Conservation (phyloP, 2,329 filamentous ascomycete species). For the Xylaria digitata region DNA sequence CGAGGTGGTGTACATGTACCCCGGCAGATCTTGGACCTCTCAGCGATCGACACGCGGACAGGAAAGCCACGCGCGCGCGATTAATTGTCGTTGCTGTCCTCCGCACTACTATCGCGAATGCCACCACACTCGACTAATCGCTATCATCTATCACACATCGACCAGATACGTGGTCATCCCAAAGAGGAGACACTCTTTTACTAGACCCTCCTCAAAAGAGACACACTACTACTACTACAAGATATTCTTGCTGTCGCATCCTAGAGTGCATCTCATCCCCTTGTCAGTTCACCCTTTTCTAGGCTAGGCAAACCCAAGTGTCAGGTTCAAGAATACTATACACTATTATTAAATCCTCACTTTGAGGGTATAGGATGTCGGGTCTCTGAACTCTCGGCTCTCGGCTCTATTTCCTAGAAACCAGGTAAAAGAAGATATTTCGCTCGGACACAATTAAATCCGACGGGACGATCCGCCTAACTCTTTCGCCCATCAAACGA, state of each 20-base stretch:
- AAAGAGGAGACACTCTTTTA: conserved; percentile 12
- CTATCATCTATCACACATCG: conserved; percentile 19
- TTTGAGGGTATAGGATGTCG: neutral
- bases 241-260: conserved; percentile 3
- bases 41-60: conserved; percentile 50
- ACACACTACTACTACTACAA: neutral
- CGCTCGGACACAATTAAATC: conserved; percentile 4
- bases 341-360: neutral
- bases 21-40: conserved; percentile 49
- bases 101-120: conserved; percentile 16
- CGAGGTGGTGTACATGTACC: conserved; percentile 23
- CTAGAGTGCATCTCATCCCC: neutral
- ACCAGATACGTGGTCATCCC: conserved; percentile 29
- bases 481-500: neutral
- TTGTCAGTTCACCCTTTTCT: neutral
- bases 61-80: conserved; percentile 40
- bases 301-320: too few species aligned
- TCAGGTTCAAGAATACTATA: neutral
- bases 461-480: conserved; percentile 16
- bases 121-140: conserved; percentile 20
- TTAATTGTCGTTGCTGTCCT: conserved; percentile 21
- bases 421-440: neutral
- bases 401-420: neutral
- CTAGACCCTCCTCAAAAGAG: conserved; percentile 4
- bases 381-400: neutral